A percentile compares a stretch with the other conserved stretches of the same genome.
Evolutionary conservation across 2,329 filamentous ascomycete species (phyloP).

Genomic region (Phyllosticta citribraziliensis): DNA sequence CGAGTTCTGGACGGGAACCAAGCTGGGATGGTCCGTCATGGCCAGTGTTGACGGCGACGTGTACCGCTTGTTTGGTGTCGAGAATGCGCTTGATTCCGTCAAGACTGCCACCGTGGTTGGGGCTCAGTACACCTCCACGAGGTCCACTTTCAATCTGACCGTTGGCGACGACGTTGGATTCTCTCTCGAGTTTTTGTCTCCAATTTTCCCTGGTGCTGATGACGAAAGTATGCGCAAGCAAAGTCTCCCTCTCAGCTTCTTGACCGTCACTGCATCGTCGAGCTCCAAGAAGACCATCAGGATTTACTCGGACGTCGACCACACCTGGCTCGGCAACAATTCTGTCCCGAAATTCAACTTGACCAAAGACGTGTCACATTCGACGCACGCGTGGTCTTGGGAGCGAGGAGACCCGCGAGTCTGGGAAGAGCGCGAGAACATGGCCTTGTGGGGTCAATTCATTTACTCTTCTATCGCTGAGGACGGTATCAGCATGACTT

Average conservation of each 20-base stretch:
- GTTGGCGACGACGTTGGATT: slow-evolving; percentile 27
- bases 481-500: slow-evolving; percentile 1
- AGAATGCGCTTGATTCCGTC: slow-evolving; percentile 15
- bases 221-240: slow-evolving; percentile 31
- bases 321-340: slow-evolving; percentile 31
- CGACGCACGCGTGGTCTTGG: slow-evolving; percentile 24
- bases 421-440: slow-evolving; percentile 29
- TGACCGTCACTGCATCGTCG: slow-evolving; percentile 28
- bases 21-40: slow-evolving; percentile 33
- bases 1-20: slow-evolving; percentile 35
- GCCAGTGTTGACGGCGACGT: slow-evolving; percentile 28
- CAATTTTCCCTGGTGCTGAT: slow-evolving; percentile 25
- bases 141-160: slow-evolving; percentile 29
- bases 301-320: slow-evolving; percentile 35
- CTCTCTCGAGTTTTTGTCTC: slow-evolving; percentile 36
- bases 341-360: slow-evolving; percentile 12
- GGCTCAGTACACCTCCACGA: slow-evolving; percentile 34
- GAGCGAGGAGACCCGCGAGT: slow-evolving; percentile 19
- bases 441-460: slow-evolving; percentile 35
- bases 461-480: slow-evolving; percentile 25
- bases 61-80: slow-evolving; percentile 34
- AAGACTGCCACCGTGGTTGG: slow-evolving; percentile 24
- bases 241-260: slow-evolving; percentile 36
- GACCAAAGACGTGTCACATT: slow-evolving; percentile 16
- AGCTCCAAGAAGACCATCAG: slow-evolving; percentile 21